phyloP scores from a whole-genome alignment of 2,329 filamentous ascomycete genomes.

The Aspergillus sp. region DNA sequence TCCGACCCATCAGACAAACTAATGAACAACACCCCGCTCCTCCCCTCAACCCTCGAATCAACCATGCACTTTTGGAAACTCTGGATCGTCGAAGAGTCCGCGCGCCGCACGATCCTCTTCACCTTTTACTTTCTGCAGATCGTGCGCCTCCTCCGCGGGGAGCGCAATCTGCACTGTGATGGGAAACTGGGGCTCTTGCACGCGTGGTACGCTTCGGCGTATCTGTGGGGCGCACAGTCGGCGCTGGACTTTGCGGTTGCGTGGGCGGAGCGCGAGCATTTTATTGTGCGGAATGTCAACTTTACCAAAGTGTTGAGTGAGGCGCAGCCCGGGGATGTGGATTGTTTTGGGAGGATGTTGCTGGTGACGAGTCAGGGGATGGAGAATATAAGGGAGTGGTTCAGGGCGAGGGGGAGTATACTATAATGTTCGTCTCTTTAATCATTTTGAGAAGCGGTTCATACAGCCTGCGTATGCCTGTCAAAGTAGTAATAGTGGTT shows the following conservation, averaged over 20 bases:
- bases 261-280: slow-evolving; percentile 33
- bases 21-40: slow-evolving; percentile 1
- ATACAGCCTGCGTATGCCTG: too few species aligned
- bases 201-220: slow-evolving; percentile 36
- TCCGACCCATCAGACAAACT: not conserved
- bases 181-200: slow-evolving; percentile 31
- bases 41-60: slow-evolving; percentile 43
- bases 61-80: slow-evolving; percentile 54
- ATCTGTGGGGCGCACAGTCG: slow-evolving; percentile 33
- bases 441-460: too few species aligned
- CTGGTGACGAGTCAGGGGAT: slow-evolving; percentile 32
- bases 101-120: slow-evolving; percentile 57
- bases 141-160: slow-evolving; percentile 29
- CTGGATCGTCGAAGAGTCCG: slow-evolving; percentile 60
- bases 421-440: slow-evolving; percentile 11
- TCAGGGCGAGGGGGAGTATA: slow-evolving; percentile 24
- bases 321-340: slow-evolving; percentile 33
- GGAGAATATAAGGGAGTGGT: slow-evolving; percentile 33
- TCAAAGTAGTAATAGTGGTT: too few species aligned
- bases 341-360: slow-evolving; percentile 34
- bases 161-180: slow-evolving; percentile 27
- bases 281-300: slow-evolving; percentile 31
- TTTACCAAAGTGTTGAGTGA: slow-evolving; percentile 25
- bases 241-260: slow-evolving; percentile 36
- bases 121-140: slow-evolving; percentile 50